Base-by-base conservation (phyloP, 1,284 basidiomycete genomes). In the Takashimella koratensis region DNA sequence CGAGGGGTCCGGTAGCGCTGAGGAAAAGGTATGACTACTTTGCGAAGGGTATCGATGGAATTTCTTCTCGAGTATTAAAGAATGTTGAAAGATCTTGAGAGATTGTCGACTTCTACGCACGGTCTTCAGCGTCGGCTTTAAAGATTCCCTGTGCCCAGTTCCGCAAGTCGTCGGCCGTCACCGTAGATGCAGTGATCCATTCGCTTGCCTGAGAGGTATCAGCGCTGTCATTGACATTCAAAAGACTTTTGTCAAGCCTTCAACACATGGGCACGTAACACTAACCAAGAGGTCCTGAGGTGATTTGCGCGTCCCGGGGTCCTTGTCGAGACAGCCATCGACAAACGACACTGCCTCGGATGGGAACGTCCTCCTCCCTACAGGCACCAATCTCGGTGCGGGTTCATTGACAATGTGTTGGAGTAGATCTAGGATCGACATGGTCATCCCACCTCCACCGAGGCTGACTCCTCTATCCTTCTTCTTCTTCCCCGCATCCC, bases 381-480 rank as follows among this genome's bases (percentile, higher is more conserved):
- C 49, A 60, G 85, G 80, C 13, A 83, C 83, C 52, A 97, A 76
- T 63, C 83, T 79, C 25, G 93, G 93, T 25, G 93, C 90, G 19
- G 93, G 90, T 74, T 97, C 93, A 66, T 95, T 93, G 55, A 98
- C 96, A 66, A 98, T 98, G 68, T 97, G 92, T 68, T 98, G 95
- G 67, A 98, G 80, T 36, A 98, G 77, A 76, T 98, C 95, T 45
- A 98, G 81, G 68, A 98, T 98, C 62, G 87, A 90, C 90, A 98
- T 95, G 63, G 91, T 93, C 84, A 88, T 89, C 3, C 88, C 88
- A 39, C 91, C 92, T 5, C 65, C 69, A 68, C 91, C 89, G 58
- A 96, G 78, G 60, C 84, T 87, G 50, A 95, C 92, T 46, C 92
- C 91, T 4, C 52, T 53, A 64, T 84, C 86, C 66, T 84, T 86